Base-by-base conservation (phyloP, 805 yeast genomes). In the Cyberlindnera maritima region DNA sequence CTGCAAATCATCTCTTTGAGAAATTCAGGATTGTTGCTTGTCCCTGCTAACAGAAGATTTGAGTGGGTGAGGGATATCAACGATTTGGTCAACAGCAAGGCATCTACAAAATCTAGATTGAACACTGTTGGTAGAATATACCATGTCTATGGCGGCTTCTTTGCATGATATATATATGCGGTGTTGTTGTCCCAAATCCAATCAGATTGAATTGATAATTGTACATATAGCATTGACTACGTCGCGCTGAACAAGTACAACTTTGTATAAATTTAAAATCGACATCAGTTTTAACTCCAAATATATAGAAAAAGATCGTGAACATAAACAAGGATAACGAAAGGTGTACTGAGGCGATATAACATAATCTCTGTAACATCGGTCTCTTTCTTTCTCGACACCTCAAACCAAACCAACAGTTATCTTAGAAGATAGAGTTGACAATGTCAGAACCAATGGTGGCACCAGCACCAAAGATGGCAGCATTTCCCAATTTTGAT, bases 401-500 rank as follows among this genome's bases (percentile, higher is more conserved):
- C 5, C 25, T 21, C 9, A 21, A 9, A 21, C 25, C 5, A 21
- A 6, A 6, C 8, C 25, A 21, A 21, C 25, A n/a, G n/a, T n/a
- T 21, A 21, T 9, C 11, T 62, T 67, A 81, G 57, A 85, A 81
- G 49, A 88, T 84, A 36, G 87, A 76, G 59, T 85, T 81, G 35
- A 91, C 88, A 43, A 92, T 58, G 59, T 86, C 89, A 38, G 88
- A 76, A 61, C 98, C 98, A 45, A 91, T 73, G 1, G 96, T 84
- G 34, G 97, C 96, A 72, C 98, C 98, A 10, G 96, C 97, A 67
- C 97, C 97, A 55, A 89, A 92, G 41, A 91, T 80, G 31, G 95
- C 91, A n/a, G 97, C 95, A 56, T 89, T 81, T 49, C 96, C 96
- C 49, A 91, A 69, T 66, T 88, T 85, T 53, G 86, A 75, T 21